These are phyloP conservation scores for Kodamaea laetipori DNA, from an alignment of 805 yeast genomes.

Conservation along the genomic window DNA sequence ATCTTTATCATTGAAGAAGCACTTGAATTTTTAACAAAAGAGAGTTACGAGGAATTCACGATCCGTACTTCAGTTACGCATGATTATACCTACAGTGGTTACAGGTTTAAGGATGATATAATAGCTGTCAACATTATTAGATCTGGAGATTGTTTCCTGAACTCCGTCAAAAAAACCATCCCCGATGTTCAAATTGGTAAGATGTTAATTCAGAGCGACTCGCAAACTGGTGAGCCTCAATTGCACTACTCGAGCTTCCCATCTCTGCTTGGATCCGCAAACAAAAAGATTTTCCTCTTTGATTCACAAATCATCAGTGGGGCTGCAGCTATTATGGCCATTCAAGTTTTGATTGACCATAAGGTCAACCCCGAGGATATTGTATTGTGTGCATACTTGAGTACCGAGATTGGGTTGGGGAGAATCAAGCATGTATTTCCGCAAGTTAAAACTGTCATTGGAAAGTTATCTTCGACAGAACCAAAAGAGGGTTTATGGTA, in stretches of 20 bases:
- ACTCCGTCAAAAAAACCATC: constrained; percentile 69
- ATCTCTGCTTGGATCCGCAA: constrained; percentile 22
- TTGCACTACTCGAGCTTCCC: constrained; percentile 83
- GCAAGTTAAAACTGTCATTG: constrained; percentile 66
- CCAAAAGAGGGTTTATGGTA: constrained; percentile 22
- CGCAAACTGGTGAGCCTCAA: constrained; percentile 91
- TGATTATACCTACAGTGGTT: constrained; percentile 27
- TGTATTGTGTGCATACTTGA: constrained; percentile 66
- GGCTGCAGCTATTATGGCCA: constrained; percentile 93
- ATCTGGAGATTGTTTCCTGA: constrained; percentile 92
- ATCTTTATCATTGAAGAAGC: constrained; percentile 69
- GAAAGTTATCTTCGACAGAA: constrained; percentile 53
- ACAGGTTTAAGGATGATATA: constrained; percentile 53
- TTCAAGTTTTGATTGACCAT: constrained; percentile 83
- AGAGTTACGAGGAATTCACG: constrained; percentile 33
- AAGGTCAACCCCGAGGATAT: constrained; percentile 64
- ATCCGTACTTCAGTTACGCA: constrained; percentile 31
- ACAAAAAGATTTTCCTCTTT: constrained; percentile 60
- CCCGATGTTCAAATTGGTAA: constrained; percentile 84
- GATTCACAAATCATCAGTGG: constrained; percentile 92
- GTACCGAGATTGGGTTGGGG: constrained; percentile 77
- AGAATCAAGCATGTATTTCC: constrained; percentile 77
- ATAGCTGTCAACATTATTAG: constrained; percentile 80
- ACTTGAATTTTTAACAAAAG: constrained; percentile 49
- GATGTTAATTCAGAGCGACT: constrained; percentile 82